Base-by-base conservation (phyloP, 148 eudicot species). In the Salicornia ramosissima region DNA sequence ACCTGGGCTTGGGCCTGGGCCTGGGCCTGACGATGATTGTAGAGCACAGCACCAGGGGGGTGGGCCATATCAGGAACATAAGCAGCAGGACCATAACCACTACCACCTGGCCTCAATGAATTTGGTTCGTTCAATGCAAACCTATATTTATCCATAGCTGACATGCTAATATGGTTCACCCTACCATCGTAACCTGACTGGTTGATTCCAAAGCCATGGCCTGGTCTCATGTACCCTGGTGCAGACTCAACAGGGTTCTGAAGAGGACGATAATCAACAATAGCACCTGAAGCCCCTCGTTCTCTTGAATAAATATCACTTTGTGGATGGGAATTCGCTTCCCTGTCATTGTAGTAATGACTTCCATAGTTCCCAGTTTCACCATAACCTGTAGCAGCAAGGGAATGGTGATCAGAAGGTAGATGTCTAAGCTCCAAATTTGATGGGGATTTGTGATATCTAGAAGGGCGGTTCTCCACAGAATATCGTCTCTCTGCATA, bases 121-220 rank as follows among this genome's bases (percentile, higher is more conserved):
- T 65, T 83, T 22, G 63, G 46, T 62, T 69, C 89, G 79, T 81
- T 83, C 63, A 85, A 47, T 25, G 75, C 55, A 10, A 79, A 79
- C 24, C 71, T 82, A 71, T 83, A 83, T 36, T 86, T 73, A 26
- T 83, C 76, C 64, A 74, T 83, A 19, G 84, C 69, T 10, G 89
- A 77, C 65, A 81, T 60, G 30, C 6, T 18, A 49, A 16, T 16
- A 49, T 4, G 43, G 75, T 24, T 67, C 67, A 16, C 58, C 29
- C 53, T 36, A 26, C 40, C 14, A 42, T 15, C 40, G 57, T 65
- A 51, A 0, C 11, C 25, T 26, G 69, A 26, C 40, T 36, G 40
- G 40, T 8, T 3, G 4, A 36, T 36, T n/a, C n/a, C n/a, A n/a
- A n/a, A n/a, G n/a, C n/a, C n/a, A 36, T 36, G 40, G 40, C 40